phyloP scores from a whole-genome alignment of 1,284 basidiomycete species.

The Rhizoctonia solani region DNA sequence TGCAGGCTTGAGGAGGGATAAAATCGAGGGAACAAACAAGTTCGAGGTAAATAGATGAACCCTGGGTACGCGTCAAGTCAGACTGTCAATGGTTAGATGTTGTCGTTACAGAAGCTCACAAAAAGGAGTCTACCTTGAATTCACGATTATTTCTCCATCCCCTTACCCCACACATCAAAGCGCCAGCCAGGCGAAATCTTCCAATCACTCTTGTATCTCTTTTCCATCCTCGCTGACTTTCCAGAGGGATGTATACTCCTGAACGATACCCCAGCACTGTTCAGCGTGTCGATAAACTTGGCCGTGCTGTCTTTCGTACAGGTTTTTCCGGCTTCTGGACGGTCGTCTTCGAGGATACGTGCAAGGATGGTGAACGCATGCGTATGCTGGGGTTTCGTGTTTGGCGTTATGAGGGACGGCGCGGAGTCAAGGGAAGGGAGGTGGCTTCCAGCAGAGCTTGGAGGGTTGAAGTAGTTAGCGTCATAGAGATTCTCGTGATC shows the following conservation, averaged over 20 bases:
- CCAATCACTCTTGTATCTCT: conserved; percentile 26
- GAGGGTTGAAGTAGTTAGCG: conserved; percentile 43
- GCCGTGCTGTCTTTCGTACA: conserved; percentile 3
- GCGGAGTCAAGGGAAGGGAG: no score
- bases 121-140: conserved; percentile 37
- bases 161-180: conserved; percentile 30
- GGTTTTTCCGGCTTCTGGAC: conserved; percentile 33
- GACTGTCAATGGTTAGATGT: no score
- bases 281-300: conserved; percentile 33
- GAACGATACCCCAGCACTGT: conserved; percentile 21
- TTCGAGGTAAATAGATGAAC: conserved; percentile 35
- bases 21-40: conserved; percentile 36
- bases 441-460: no score
- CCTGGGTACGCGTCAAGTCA: not conserved
- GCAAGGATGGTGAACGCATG: conserved; percentile 34
- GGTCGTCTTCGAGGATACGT: conserved; percentile 30
- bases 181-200: conserved; percentile 35
- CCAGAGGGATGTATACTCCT: conserved; percentile 34
- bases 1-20: conserved; percentile 19
- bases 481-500: conserved; percentile 43
- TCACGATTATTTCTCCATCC: conserved; percentile 31
- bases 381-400: no score
- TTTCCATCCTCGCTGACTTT: conserved; percentile 3
- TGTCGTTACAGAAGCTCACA: conserved; percentile 22
- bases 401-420: no score